These are phyloP conservation scores for Metschnikowia gelsemii DNA, from an alignment of 805 yeast species.

Conservation along the genomic window DNA sequence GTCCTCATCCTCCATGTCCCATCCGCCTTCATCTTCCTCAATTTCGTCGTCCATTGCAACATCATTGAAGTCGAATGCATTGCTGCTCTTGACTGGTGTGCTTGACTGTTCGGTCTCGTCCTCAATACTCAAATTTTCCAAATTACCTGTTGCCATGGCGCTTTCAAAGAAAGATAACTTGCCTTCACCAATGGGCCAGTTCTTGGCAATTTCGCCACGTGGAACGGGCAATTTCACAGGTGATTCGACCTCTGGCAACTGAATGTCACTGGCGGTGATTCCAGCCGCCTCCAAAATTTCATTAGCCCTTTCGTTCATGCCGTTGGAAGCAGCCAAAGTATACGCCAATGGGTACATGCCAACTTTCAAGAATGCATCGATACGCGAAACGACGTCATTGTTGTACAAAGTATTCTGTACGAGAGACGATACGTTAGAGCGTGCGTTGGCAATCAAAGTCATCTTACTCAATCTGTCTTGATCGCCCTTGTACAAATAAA, in stretches of 20 bases:
- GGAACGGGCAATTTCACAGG: constrained; percentile 49
- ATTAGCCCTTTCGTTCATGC: constrained; percentile 72
- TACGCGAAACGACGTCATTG: constrained; percentile 72
- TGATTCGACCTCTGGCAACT: constrained; percentile 54
- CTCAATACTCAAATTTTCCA: constrained; percentile 61
- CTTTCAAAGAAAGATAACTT: constrained; percentile 80
- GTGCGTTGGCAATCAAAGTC: constrained; percentile 85
- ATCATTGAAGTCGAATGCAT: constrained; percentile 17
- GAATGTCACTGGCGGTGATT: constrained; percentile 57
- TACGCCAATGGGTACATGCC: constrained; percentile 90
- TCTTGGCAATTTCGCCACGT: constrained; percentile 42
- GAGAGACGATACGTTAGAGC: constrained; percentile 76
- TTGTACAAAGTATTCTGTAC: constrained; percentile 80
- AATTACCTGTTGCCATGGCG: constrained; percentile 69
- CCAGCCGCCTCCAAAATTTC: constrained; percentile 71
- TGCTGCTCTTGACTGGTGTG: constrained; percentile 11
- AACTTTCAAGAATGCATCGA: constrained; percentile 67
- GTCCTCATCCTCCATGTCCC: constrained; percentile 82
- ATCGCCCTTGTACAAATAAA: constrained; percentile 85
- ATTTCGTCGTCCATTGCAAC: constrained; percentile 28
- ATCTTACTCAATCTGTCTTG: constrained; percentile 70
- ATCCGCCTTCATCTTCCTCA: constrained; percentile 66
- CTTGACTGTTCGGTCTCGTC: constrained; percentile 24
- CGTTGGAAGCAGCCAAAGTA: constrained; percentile 85
- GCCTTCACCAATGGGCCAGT: constrained; percentile 83